Base-by-base conservation (phyloP, 2,329 filamentous ascomycete genomes). In the Amauroascus niger region DNA sequence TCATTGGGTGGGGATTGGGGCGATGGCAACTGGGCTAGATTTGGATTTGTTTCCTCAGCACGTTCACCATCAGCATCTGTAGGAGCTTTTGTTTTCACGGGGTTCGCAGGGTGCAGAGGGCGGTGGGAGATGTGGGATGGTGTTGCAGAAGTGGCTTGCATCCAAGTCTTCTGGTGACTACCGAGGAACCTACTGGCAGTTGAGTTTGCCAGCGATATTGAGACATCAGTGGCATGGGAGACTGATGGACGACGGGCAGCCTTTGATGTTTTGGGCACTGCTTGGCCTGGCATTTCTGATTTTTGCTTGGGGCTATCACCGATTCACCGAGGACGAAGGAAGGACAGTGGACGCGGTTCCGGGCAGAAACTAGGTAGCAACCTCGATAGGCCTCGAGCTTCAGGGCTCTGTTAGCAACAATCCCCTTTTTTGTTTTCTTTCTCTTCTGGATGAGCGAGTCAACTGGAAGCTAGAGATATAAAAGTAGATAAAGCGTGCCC, bases 111-210 rank as follows among this genome's bases (percentile, higher is more conserved):
- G 32, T 37, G 13, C 28, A 50, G 20, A 11, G 47, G 13, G 13
- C 33, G 33, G 33, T 39, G 30, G 28, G 24, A 20, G 33, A 44
- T 32, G 24, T 30, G 56, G 7, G 14, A 20, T 18, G n/a, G n/a
- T 20, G 52, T 20, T 24, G 26, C n/a, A 52, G 48, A 40, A 18
- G 41, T 30, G 24, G 37, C 37, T 16, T 45, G 45, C 69, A 74
- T 73, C 71, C 71, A 73, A 47, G 69, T 61, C 58, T 61, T 68
- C 56, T 65, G 66, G 47, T 62, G 57, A 47, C 65, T 61, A 46
- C 70, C 70, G 22, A 74, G 58, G 57, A 73, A 74, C 49, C 63
- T 60, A 52, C 56, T 69, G 45, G 66, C 67, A 13, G 71, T 74
- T 45, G 65, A 65, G 60, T 73, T 74, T 50, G 64, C 67, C 16